These are phyloP conservation scores for Cadophora gregata DNA, from an alignment of 2,329 filamentous ascomycete species.

Conservation along the genomic window DNA sequence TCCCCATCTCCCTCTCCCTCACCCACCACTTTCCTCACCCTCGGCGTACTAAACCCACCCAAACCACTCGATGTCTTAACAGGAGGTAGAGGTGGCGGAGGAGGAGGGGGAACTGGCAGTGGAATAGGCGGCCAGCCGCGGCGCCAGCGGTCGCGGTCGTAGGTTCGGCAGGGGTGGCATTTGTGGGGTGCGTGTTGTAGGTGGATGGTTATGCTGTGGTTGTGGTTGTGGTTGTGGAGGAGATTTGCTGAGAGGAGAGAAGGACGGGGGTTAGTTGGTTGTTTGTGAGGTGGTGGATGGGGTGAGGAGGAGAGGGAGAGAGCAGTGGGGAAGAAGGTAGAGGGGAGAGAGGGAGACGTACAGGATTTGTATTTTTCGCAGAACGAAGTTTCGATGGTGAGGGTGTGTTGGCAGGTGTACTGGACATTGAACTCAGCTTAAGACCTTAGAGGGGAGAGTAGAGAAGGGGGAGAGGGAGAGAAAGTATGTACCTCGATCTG, in stretches of 20 bases:
- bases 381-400: neutral
- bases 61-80: too few relatives aligned
- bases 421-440: neutral
- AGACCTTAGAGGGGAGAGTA: neutral
- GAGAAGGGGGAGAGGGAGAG: neutral
- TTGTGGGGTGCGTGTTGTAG: conserved; percentile 5
- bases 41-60: too few relatives aligned
- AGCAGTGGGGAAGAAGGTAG: neutral
- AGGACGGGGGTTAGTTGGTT: neutral
- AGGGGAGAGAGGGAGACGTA: neutral
- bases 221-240: too few relatives aligned
- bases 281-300: neutral
- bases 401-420: conserved; percentile 6
- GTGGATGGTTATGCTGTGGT: neutral
- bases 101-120: neutral
- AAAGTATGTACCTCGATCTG: conserved; percentile 1
- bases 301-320: too few relatives aligned
- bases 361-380: neutral
- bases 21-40: neutral
- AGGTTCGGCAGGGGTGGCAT: conserved; percentile 12
- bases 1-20: neutral
- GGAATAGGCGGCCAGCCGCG: conserved; percentile 1
- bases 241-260: neutral
- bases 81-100: too few relatives aligned
- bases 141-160: conserved; percentile 19